These are phyloP conservation scores for Kodamaea fukazawae DNA, from an alignment of 805 yeast genomes.

Conservation along the genomic window DNA sequence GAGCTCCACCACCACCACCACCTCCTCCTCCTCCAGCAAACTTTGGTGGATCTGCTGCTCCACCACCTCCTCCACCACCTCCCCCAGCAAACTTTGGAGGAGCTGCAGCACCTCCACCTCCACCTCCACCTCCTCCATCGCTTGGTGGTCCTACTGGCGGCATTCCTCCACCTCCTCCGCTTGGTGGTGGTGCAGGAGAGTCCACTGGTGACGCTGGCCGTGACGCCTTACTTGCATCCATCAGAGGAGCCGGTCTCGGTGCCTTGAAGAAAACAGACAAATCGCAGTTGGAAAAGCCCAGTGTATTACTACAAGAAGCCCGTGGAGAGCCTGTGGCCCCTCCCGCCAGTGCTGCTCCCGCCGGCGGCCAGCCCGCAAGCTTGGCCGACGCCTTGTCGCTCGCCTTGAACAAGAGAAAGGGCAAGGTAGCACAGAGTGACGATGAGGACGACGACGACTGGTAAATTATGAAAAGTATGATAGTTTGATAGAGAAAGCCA, in stretches of 20 bases:
- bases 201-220: slow-evolving; percentile 53
- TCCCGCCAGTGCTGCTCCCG: slow-evolving; percentile 32
- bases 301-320: slow-evolving; percentile 68
- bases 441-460: slow-evolving; percentile 77
- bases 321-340: slow-evolving; percentile 51
- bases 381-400: slow-evolving; percentile 87
- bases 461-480: slow-evolving; percentile 15
- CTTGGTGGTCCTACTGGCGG: slow-evolving; percentile 23
- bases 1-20: slow-evolving; percentile 18
- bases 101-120: slow-evolving; percentile 20
- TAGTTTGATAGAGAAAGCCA: background rate
- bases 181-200: slow-evolving; percentile 34
- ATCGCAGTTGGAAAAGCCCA: slow-evolving; percentile 76
- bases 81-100: slow-evolving; percentile 12
- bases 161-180: slow-evolving; percentile 44
- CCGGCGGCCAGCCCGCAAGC: slow-evolving; percentile 58
- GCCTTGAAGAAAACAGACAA: slow-evolving; percentile 76
- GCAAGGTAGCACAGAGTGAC: slow-evolving; percentile 75
- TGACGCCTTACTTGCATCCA: slow-evolving; percentile 84
- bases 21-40: slow-evolving; percentile 11
- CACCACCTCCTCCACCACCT: slow-evolving; percentile 13
- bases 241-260: slow-evolving; percentile 71
- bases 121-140: slow-evolving; percentile 17
- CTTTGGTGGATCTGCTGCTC: slow-evolving; percentile 8
- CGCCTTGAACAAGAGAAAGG: slow-evolving; percentile 79